Evolutionary conservation across 345 rosid species (phyloP), one percentile per base, ranked within the genome.

Genomic region (Moringa oleifera): DNA sequence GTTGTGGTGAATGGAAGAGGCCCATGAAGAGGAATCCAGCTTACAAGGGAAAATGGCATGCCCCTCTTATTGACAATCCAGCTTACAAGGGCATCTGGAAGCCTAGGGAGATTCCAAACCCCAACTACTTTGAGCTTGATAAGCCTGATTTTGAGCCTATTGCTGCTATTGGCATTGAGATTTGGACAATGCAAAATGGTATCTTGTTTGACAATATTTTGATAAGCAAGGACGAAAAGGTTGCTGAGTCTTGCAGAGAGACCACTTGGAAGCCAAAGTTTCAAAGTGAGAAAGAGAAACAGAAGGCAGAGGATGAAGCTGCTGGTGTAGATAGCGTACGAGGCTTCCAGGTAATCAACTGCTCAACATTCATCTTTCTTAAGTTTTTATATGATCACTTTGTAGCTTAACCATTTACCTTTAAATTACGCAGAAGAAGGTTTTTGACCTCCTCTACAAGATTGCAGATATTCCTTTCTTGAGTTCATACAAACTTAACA

Each of bases 121-220:
- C 89, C 13, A 16, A 36, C 53, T 84, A 73, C 70, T 77, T 81
- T 49, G 89, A 84, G 75, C 84, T 84, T 20, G 83, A 84, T 41
- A 65, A 53, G 16, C 86, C 89, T 19, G 61, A 81, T 59, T 79
- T 77, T 58, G 89, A 84, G 75, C 84, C 86, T 57, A 81, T 84
- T 22, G 79, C 89, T 61, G 89, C 83, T 31, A n/a, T 84, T 33
- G 89, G 89, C 21, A 84, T 84, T 73, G 89, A 84, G 79, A 84
- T 84, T 56, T 84, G 89, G 89, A 84, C 89, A 20, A 84, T 84
- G 89, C 84, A 84, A 71, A 84, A 84, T 70, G 89, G 89, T 20
- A 77, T 84, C 18, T 55, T 81, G 68, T 84, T 84, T 57, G 89
- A 78, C 63, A 79, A 84, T 55, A 67, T 84, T 59, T 61, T 84